Conservation (phyloP, 2,329 filamentous ascomycete genomes). For the Thermoascus crustaceus region DNA sequence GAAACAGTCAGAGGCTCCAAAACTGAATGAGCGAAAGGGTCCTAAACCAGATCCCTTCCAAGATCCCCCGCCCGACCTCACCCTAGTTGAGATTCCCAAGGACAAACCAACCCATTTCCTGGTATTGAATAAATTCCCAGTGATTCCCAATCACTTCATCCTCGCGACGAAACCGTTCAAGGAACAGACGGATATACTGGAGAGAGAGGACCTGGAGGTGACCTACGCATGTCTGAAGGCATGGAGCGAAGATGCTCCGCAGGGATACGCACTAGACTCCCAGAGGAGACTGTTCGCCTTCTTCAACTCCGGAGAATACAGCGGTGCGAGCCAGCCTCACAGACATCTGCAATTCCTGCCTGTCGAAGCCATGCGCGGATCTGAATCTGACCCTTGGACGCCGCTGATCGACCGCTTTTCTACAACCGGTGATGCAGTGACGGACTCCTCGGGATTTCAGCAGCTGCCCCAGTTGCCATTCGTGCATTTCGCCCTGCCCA, state of each 20-base stretch:
- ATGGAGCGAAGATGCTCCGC: slow-evolving; percentile 22
- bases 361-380: slow-evolving; percentile 34
- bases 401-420: slow-evolving; percentile 40
- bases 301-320: slow-evolving; percentile 43
- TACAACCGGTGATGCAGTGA: slow-evolving; percentile 8
- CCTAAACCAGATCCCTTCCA: slow-evolving; percentile 38
- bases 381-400: slow-evolving; percentile 34
- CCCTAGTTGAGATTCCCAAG: slow-evolving; percentile 33
- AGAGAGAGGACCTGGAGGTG: slow-evolving; percentile 33
- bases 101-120: slow-evolving; percentile 30
- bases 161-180: slow-evolving; percentile 39
- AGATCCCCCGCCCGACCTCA: slow-evolving; percentile 33
- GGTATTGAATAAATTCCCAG: slow-evolving; percentile 42
- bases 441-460: slow-evolving; percentile 15
- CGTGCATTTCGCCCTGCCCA: slow-evolving; percentile 38
- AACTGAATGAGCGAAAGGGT: slow-evolving; percentile 12
- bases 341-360: slow-evolving; percentile 42
- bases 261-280: neutral
- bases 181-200: slow-evolving; percentile 37
- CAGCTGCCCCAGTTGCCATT: slow-evolving; percentile 38
- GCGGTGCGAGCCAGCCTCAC: slow-evolving; percentile 42
- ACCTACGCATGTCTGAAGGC: slow-evolving; percentile 35
- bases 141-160: slow-evolving; percentile 43
- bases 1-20: slow-evolving; percentile 28
- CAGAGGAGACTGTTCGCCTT: slow-evolving; percentile 37